phyloP scores from a whole-genome alignment of 2,329 filamentous ascomycete species.

The Cladosporium halotolerans region DNA sequence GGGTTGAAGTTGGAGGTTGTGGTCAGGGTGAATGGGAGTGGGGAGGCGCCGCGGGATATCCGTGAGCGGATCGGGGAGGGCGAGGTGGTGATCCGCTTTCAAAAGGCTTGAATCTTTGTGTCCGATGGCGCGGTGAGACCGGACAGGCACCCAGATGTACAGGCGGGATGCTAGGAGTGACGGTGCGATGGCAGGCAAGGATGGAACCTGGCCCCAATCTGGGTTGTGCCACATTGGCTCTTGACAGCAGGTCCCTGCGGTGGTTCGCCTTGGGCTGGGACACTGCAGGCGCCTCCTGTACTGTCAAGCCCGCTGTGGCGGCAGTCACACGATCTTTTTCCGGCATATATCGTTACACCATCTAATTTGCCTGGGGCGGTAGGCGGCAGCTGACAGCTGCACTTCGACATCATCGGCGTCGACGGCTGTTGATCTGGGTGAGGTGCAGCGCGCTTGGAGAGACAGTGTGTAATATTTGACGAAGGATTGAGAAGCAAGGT shows the following conservation, averaged over 20 bases:
- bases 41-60: not conserved
- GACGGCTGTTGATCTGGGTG: not conserved
- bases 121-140: too few species aligned
- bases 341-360: constrained; percentile 1
- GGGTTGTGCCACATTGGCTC: constrained; percentile 1
- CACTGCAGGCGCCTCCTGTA: constrained; percentile 6
- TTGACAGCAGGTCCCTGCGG: constrained; percentile 2
- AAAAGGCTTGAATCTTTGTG: not conserved
- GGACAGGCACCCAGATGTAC: too few species aligned
- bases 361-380: not conserved
- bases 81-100: not conserved
- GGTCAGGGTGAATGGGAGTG: not conserved
- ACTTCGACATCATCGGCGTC: constrained; percentile 3
- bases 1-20: constrained; percentile 3
- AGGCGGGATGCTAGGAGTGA: too few species aligned
- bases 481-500: not conserved
- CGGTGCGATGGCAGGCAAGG: too few species aligned
- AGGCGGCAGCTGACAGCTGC: constrained; percentile 9
- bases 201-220: not conserved
- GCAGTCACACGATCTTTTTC: constrained; percentile 8
- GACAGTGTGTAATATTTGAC: not conserved
- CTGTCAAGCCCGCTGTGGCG: constrained; percentile 3
- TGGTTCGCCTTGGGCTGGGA: constrained; percentile 1
- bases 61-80: not conserved
- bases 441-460: not conserved